These are phyloP conservation scores for Aspergillus biplanus DNA, from an alignment of 495 filamentous ascomycete species.

Conservation along the genomic window DNA sequence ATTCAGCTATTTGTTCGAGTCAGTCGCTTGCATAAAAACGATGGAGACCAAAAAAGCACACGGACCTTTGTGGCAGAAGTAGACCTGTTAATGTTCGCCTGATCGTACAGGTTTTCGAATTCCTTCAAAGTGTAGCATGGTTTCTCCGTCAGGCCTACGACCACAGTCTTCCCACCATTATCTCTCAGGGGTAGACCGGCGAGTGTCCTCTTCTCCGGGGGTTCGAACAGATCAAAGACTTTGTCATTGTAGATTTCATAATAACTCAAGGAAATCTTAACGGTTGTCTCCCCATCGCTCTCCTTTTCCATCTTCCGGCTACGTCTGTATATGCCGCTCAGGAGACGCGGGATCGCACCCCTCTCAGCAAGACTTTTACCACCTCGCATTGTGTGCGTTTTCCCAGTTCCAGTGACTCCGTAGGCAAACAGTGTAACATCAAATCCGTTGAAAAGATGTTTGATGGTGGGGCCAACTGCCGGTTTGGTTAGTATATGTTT, in stretches of 20 bases:
- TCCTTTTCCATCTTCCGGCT: conserved; percentile 89
- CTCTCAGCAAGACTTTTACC: conserved; percentile 86
- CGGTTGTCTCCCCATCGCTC: conserved; percentile 69
- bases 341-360: conserved; percentile 86
- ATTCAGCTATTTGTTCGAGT: conserved; percentile 62
- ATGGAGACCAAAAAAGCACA: not conserved
- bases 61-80: conserved; percentile 86
- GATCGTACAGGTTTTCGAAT: conserved; percentile 89
- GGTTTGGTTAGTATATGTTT: conserved; percentile 29
- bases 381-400: conserved; percentile 98
- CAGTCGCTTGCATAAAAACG: conserved; percentile 14
- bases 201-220: conserved; percentile 85
- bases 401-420: conserved; percentile 92
- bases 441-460: conserved; percentile 90
- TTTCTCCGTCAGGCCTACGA: conserved; percentile 87
- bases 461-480: conserved; percentile 74
- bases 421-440: conserved; percentile 97
- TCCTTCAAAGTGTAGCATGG: conserved; percentile 86
- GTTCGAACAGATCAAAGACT: conserved; percentile 90
- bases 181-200: conserved; percentile 89
- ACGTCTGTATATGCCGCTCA: conserved; percentile 84
- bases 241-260: conserved; percentile 99
- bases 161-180: conserved; percentile 84
- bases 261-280: conserved; percentile 84
- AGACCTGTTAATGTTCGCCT: conserved; percentile 89